A percentile compares a stretch with the other conserved stretches of the same genome.
Evolutionary conservation across 2,329 filamentous ascomycete genomes (phyloP).

Genomic region (Epichloe hybrida): DNA sequence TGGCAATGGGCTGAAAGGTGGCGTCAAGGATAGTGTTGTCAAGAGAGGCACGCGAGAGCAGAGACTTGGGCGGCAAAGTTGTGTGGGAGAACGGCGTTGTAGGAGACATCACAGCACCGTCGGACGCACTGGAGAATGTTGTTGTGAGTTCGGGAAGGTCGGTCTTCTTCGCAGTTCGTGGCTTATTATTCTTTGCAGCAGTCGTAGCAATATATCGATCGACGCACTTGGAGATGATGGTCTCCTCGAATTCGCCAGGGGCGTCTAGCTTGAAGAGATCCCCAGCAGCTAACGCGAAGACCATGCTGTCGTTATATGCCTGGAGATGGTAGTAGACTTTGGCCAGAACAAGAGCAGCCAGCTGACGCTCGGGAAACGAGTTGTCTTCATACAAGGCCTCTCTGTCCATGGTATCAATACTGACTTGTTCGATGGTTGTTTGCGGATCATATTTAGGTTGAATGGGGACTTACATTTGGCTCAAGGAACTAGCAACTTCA

Average conservation of each 20-base stretch:
- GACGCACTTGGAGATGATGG: constrained; percentile 95
- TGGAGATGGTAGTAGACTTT: constrained; percentile 99
- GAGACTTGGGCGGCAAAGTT: constrained; percentile 81
- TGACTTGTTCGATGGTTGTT: neutral
- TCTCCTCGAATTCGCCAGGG: constrained; percentile 93
- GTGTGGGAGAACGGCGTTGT: constrained; percentile 94
- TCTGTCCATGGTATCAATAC: constrained; percentile 32
- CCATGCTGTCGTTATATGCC: constrained; percentile 99
- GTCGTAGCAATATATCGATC: constrained; percentile 87
- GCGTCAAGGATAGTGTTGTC: constrained; percentile 50
- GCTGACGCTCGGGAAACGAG: constrained; percentile 79
- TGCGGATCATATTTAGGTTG: neutral
- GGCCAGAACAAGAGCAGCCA: constrained; percentile 85
- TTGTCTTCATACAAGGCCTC: constrained; percentile 97
- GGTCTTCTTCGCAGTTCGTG: constrained; percentile 28
- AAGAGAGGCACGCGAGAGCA: constrained; percentile 71
- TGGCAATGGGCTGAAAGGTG: constrained; percentile 38
- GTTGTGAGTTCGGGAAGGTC: constrained; percentile 61
- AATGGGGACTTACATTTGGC: constrained; percentile 59
- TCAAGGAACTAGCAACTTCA: constrained; percentile 83
- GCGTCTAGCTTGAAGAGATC: constrained; percentile 89
- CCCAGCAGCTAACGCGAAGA: constrained; percentile 86
- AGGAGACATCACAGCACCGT: constrained; percentile 65
- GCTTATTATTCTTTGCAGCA: constrained; percentile 34
- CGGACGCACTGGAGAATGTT: constrained; percentile 58